Conservation (phyloP, 192 early-diverging fungal species). For the Backusella mclennaniae region DNA sequence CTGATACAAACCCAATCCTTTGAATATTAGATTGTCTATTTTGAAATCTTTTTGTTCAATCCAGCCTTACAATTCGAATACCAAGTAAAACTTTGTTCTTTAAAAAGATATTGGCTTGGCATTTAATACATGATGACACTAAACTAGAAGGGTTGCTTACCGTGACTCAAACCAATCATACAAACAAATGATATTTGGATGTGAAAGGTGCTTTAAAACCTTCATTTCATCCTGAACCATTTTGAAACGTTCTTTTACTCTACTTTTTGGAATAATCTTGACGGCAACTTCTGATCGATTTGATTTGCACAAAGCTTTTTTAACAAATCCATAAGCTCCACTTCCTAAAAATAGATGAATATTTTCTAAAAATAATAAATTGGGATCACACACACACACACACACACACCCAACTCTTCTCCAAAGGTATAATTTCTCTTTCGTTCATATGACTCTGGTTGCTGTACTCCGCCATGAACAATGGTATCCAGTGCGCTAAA, state of each 20-base stretch:
- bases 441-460: slow-evolving; percentile 60
- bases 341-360: slow-evolving; percentile 12
- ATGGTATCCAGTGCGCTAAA: slow-evolving; percentile 27
- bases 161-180: slow-evolving; percentile 71
- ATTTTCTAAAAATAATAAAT: not conserved
- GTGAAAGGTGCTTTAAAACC: slow-evolving; percentile 80
- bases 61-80: slow-evolving; percentile 62
- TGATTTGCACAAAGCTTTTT: slow-evolving; percentile 58
- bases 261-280: slow-evolving; percentile 90
- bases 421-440: slow-evolving; percentile 69
- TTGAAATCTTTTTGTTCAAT: too few relatives aligned
- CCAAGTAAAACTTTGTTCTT: slow-evolving; percentile 71
- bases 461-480: slow-evolving; percentile 37
- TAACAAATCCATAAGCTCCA: slow-evolving; percentile 75
- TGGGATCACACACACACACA: slow-evolving; percentile 21
- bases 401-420: slow-evolving; percentile 54
- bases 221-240: slow-evolving; percentile 96
- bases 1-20: slow-evolving; percentile 14
- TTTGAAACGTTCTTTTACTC: slow-evolving; percentile 75
- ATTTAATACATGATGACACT: not conserved
- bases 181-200: slow-evolving; percentile 88
- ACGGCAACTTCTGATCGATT: slow-evolving; percentile 81
- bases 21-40: too few relatives aligned
- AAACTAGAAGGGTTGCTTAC: slow-evolving; percentile 7
- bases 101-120: not conserved